Base-by-base conservation (phyloP, 1,284 basidiomycete species). In the Heterobasidion irregulare region DNA sequence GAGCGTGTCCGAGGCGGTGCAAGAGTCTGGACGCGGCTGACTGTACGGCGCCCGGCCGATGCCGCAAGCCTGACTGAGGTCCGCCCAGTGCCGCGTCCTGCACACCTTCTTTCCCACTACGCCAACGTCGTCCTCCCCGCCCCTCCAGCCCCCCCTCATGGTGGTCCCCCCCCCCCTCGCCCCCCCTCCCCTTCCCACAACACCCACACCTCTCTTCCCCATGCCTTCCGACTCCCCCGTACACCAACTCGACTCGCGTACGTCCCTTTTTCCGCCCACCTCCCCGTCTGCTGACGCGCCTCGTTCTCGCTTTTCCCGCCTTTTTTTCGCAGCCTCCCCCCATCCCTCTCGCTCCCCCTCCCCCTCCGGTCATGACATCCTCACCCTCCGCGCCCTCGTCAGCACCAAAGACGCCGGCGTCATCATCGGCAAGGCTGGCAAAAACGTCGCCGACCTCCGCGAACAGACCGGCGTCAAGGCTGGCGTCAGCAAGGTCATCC, bases 401-500 rank as follows among this genome's bases (percentile, higher is more conserved):
- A 91, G 85, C 68, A 95, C 93, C 61, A 97, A 96, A 75, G 94
- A 98, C 72, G 94, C 94, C 55, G 94, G 94, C 65, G 88, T 98
- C 69, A 95, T 97, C 74, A 97, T 98, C 64, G 93, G 96, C 65
- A 98, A 94, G 68, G 94, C 80, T 57, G 96, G 96, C 58, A 92
- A 94, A 77, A 98, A 98, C 68, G 96, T 98, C 66, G 96, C 96
- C 61, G 91, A 94, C 72, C 83, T 99, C 63, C 84, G 96, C 61
- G 92, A 96, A 65, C 84, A 91, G 68, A 97, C 94, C 50, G 93
- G 92, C 63, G 94, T 97, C 75, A 98, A 95, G 77, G 95, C 96
- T 58, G 96, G 96, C 67, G 96, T 99, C 70, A 94, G 89, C 82
- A 98, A 98, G 74, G 95, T 98, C 75, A 94, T 97, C 58, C 86